Evolutionary conservation across 305 asterid species (phyloP).

Genomic region (Fraxinus sp.): DNA sequence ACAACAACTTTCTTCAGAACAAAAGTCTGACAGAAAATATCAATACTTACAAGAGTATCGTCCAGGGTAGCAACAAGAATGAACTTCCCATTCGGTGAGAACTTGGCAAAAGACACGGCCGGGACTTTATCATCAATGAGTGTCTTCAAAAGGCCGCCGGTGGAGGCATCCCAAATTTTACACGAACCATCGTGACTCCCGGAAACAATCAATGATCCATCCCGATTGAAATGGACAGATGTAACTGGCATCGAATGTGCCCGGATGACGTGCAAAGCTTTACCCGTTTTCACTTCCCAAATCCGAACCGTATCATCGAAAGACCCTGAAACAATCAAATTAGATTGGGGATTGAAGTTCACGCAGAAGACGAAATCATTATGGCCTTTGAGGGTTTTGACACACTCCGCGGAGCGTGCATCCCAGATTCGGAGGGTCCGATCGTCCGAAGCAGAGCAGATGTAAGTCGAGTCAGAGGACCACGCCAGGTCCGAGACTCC

Average conservation of each 20-base stretch:
- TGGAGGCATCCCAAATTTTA: conserved; percentile 76
- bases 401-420: conserved; percentile 72
- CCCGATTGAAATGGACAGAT: conserved; percentile 69
- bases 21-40: background rate
- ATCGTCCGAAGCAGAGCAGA: conserved; percentile 96
- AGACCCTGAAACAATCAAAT: conserved; percentile 76
- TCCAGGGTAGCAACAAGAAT: conserved; percentile 77
- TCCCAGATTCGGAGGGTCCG: conserved; percentile 88
- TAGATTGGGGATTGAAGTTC: conserved; percentile 68
- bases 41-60: conserved; percentile 72
- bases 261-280: conserved; percentile 51
- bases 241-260: conserved; percentile 85
- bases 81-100: conserved; percentile 87
- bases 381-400: conserved; percentile 78
- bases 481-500: conserved; percentile 84
- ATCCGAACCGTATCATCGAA: conserved; percentile 80
- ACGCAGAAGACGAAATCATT: conserved; percentile 69
- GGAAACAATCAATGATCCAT: conserved; percentile 78
- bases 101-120: conserved; percentile 74
- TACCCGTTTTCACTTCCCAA: conserved; percentile 86
- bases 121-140: conserved; percentile 72
- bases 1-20: background rate
- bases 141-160: conserved; percentile 56
- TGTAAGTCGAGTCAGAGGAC: conserved; percentile 82
- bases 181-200: conserved; percentile 85